Base-by-base conservation (phyloP, 805 yeast genomes). In the Candida hungchunana region DNA sequence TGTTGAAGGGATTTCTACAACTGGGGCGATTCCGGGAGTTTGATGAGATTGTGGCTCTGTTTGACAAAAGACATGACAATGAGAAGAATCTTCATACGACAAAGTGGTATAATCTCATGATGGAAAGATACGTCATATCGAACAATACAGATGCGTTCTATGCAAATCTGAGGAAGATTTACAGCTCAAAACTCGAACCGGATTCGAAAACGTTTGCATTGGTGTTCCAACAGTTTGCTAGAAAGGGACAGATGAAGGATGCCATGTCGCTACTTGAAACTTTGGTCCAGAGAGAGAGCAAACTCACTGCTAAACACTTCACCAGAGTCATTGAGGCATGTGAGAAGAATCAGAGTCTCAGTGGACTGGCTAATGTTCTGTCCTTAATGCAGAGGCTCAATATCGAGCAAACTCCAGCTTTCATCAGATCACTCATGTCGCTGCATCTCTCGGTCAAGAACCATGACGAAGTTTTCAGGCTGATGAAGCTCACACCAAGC, bases 141-240 rank as follows among this genome's bases (percentile, higher is more conserved):
- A 12, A 21, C 3, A 40, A 41, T 12, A 6, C 34, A 3, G 9
- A 16, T 12, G 26, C 25, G 23, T 44, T 44, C 19, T 40, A 25
- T 17, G 29, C 31, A 4, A 18, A 25, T 16, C 18, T 44, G 15
- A 16, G 37, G 4, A 16, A 18, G 6, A 31, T 44, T 14, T 40
- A 44, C 23, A 15, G 30, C 6, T 18, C 29, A 2, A 21, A 31
- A 15, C 18, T 19, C 19, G 37, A 29, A 14, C 48, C 51, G 14
- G 44, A 44, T 6, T 9, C 34, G 1, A 26, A 29, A 13, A 46
- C 54, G 1, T 49, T 46, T 32, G 26, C 31, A 5, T 22, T 44
- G 11, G 18, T 52, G 26, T 39, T 48, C 9, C 30, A 37, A 11
- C 50, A 48, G 17, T 43, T 50, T 24, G 46, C 50, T 5, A 40